Evolutionary conservation across 1,139 yeast species (phyloP).

Genomic region (Ashbya aceris): DNA sequence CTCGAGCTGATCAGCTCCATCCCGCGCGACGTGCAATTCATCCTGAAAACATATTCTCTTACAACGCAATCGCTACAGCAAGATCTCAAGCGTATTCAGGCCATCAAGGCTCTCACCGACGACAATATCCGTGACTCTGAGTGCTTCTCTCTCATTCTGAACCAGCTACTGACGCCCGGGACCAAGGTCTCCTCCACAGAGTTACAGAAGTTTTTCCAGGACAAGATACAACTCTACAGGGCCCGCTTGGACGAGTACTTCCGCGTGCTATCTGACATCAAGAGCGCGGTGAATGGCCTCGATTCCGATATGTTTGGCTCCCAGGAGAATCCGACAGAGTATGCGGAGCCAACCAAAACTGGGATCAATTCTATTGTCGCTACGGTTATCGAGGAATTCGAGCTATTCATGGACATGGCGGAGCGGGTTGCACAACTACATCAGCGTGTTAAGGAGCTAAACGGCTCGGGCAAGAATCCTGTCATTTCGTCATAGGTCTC

Average conservation of each 20-base stretch:
- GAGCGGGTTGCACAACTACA: constrained; percentile 86
- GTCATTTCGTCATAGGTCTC: constrained; percentile 4
- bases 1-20: constrained; percentile 65
- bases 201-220: constrained; percentile 45
- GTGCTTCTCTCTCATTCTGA: constrained; percentile 54
- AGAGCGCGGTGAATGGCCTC: constrained; percentile 63
- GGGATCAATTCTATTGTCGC: constrained; percentile 25
- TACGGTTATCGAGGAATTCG: constrained; percentile 74
- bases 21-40: constrained; percentile 73
- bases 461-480: constrained; percentile 7
- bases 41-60: constrained; percentile 52
- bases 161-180: constrained; percentile 60
- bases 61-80: constrained; percentile 59
- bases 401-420: constrained; percentile 81
- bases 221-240: constrained; percentile 43
- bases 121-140: constrained; percentile 47
- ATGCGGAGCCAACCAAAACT: constrained; percentile 13
- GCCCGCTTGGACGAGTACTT: constrained; percentile 60
- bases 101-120: constrained; percentile 38
- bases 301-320: constrained; percentile 36
- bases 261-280: constrained; percentile 57
- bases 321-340: constrained; percentile 9
- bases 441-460: constrained; percentile 47
- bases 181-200: constrained; percentile 51
- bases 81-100: constrained; percentile 43